Evolutionary conservation across 1,139 yeast genomes (phyloP).

Genomic region (Geotrichum australiense): DNA sequence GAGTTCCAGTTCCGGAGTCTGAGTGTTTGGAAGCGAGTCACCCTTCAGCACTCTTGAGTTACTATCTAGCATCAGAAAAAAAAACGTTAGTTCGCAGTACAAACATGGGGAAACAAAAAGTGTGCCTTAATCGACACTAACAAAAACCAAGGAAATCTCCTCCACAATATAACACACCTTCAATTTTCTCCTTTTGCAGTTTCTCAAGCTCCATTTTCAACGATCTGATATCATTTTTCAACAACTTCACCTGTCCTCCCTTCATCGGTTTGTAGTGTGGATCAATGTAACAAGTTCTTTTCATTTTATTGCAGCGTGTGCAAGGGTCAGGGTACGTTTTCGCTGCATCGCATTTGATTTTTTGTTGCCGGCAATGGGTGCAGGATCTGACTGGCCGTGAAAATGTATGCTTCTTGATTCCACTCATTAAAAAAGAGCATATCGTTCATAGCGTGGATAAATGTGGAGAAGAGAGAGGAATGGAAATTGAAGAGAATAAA

Average conservation of each 20-base stretch:
- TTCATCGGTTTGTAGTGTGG: slow-evolving; percentile 88
- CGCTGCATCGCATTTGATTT: slow-evolving; percentile 86
- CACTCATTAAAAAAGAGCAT: too few relatives aligned
- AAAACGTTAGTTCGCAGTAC: not conserved
- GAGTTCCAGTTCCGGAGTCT: not conserved
- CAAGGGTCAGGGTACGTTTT: slow-evolving; percentile 80
- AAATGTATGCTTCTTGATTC: too few relatives aligned
- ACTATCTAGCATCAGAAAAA: slow-evolving; percentile 8
- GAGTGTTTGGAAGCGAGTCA: slow-evolving; percentile 14
- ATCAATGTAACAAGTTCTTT: slow-evolving; percentile 76
- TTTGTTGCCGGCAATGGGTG: slow-evolving; percentile 91
- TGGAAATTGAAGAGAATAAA: too few relatives aligned
- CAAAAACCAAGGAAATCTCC: too few relatives aligned
- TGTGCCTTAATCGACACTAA: too few relatives aligned
- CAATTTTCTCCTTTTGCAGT: slow-evolving; percentile 50
- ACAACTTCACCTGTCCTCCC: slow-evolving; percentile 80
- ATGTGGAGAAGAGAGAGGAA: too few relatives aligned
- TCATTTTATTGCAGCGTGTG: slow-evolving; percentile 73
- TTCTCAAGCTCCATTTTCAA: slow-evolving; percentile 70
- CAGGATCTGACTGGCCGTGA: slow-evolving; percentile 81
- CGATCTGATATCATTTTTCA: slow-evolving; percentile 80
- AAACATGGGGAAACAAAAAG: not conserved
- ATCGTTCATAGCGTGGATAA: too few relatives aligned
- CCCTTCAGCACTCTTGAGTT: slow-evolving; percentile 14
- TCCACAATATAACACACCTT: slow-evolving; percentile 3